Conservation (phyloP, 192 early-diverging fungal genomes). For the Gonapodya sp. region DNA sequence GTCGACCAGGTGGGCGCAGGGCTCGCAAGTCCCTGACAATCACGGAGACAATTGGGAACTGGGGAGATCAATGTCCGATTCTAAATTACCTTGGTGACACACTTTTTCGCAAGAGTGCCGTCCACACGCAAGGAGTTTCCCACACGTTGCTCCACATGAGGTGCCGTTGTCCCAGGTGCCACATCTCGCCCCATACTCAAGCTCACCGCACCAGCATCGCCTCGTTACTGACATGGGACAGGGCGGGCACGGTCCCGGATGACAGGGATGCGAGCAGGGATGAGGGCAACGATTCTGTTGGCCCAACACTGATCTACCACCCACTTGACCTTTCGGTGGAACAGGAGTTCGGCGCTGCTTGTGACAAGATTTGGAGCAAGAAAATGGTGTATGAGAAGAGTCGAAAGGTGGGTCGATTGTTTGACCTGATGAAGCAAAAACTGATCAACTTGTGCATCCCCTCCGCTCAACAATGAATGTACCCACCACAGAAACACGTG, state of each 20-base stretch:
- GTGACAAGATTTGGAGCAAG: not conserved
- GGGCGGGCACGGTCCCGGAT: not conserved
- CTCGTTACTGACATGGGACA: not conserved
- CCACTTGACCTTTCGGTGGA: too few relatives aligned
- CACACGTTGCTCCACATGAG: not conserved
- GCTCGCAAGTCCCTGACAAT: not conserved
- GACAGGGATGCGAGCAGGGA: not conserved
- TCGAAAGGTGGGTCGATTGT: not conserved
- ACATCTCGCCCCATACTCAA: conserved; percentile 1
- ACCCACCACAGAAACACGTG: not conserved
- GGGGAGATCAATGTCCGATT: not conserved
- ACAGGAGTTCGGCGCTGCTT: not conserved
- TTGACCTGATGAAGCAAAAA: not conserved
- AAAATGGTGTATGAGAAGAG: not conserved
- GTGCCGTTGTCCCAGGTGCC: not conserved
- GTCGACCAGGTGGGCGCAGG: not conserved
- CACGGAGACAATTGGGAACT: not conserved
- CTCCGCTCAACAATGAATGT: too few relatives aligned
- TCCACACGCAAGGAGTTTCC: not conserved
- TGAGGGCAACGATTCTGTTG: not conserved
- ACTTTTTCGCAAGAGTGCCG: not conserved
- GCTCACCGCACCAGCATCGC: not conserved
- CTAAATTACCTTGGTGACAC: not conserved
- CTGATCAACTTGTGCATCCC: too few relatives aligned
- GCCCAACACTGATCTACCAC: not conserved